Evolutionary conservation across 192 early-diverging fungal genomes (phyloP), one percentile per base, ranked within the genome.

Genomic region (Backusella morwellensis): DNA sequence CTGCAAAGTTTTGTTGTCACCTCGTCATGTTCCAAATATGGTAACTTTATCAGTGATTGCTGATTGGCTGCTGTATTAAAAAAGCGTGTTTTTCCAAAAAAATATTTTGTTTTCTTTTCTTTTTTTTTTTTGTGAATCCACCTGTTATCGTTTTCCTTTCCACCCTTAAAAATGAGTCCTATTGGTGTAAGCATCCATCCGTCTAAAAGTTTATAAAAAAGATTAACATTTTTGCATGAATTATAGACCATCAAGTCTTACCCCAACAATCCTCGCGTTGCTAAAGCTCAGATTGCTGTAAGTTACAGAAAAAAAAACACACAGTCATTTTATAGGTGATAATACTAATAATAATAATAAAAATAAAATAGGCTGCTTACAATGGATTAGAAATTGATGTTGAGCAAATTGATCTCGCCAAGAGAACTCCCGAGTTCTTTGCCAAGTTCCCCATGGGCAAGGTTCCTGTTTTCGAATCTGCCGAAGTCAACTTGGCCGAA

Each of bases 371-470:
- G 77, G 96, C 96, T 82, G 87, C 91, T 77, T 92, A 94, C 82
- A 91, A 92, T 81, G 91, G 89, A 80, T 73, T 95, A 29, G 91
- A 95, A 35, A 80, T 99, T 77, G 88, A 88, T 21, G 81, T 90
- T 75, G 83, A 83, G 72, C 83, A 84, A 56, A 91, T 96, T 79
- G 78, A 89, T 81, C 83, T 94, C 76, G 89, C 86, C 41, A 88
- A 86, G 40, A 91, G 92, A 88, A 90, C 88, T 52, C 82, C 91
- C 56, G 96, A 93, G 85, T 97, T 89, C 88, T 84, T 94, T 73
- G 90, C 88, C 82, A 98, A 97, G 88, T 97, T 93, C 90, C 95
- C 95, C 26, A 76, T 91, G 66, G 94, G 94, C 80, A 97, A 97
- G 90, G 90, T 96, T 71, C 97, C 97, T 41, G 91, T 84, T 36